A percentile compares a stretch with the other conserved stretches of the same genome.
phyloP scores from a whole-genome alignment of 257 asterid species.

The Prunella vulgaris region DNA sequence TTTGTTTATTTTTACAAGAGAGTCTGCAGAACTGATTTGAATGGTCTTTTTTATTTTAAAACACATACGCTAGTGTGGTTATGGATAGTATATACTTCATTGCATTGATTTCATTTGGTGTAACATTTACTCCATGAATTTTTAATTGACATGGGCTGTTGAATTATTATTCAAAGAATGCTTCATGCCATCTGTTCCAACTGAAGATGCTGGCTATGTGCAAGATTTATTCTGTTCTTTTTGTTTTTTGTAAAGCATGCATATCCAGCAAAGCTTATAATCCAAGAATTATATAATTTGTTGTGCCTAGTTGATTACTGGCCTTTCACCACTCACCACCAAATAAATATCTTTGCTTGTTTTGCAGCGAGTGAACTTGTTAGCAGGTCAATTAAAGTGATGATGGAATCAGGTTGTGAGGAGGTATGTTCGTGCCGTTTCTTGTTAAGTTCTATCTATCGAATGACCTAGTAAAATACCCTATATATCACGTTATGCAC shows the following conservation, averaged over 20 bases:
- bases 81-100: background rate
- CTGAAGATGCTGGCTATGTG: background rate
- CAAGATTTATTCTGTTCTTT: background rate
- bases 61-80: background rate
- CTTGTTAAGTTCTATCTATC: background rate
- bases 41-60: background rate
- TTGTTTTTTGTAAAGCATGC: background rate
- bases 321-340: background rate
- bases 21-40: background rate
- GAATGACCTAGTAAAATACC: background rate
- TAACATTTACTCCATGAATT: background rate
- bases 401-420: constrained; percentile 95
- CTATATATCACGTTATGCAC: background rate
- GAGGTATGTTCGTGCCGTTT: constrained; percentile 48
- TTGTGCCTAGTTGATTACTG: background rate
- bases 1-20: background rate
- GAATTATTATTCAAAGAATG: background rate
- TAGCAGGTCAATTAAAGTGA: constrained; percentile 62
- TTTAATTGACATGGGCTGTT: background rate
- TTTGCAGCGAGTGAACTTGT: constrained; percentile 85
- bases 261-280: background rate
- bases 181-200: background rate
- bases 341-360: background rate
- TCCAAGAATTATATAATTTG: background rate
- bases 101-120: background rate